Percentiles rank a stretch among this genome's conserved stretches.
Conservation (phyloP, 768 basidiomycete genomes). For the Termitomyces sp. region DNA sequence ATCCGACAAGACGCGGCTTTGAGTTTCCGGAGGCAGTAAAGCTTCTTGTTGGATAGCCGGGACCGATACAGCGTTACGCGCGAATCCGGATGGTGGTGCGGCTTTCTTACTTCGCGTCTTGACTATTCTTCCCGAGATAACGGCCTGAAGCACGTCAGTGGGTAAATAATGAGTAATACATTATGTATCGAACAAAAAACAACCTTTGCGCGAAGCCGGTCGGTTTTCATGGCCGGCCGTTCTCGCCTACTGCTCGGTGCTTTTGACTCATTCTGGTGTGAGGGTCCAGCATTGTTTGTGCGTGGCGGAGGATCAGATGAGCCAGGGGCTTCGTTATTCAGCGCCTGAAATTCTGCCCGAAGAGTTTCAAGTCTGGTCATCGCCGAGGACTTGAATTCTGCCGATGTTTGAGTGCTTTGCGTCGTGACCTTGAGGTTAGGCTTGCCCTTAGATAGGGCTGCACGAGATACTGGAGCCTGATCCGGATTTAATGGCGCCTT, state of each 20-base stretch:
- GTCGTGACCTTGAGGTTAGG: constrained; percentile 15
- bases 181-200: constrained; percentile 3
- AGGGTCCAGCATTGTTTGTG: not conserved
- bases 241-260: not conserved
- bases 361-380: constrained; percentile 11
- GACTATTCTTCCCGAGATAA: constrained; percentile 25
- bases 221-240: constrained; percentile 4
- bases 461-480: not conserved
- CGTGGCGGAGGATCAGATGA: not conserved
- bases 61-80: constrained; percentile 8
- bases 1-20: constrained; percentile 1
- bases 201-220: constrained; percentile 10
- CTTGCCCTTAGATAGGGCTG: not conserved
- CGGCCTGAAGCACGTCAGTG: constrained; percentile 10
- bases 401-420: constrained; percentile 9
- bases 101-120: constrained; percentile 18
- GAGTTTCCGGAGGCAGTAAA: not conserved
- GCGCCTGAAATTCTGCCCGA: constrained; percentile 24
- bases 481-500: constrained; percentile 2
- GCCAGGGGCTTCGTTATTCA: constrained; percentile 16
- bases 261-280: not conserved
- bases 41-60: constrained; percentile 6
- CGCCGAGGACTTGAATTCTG: constrained; percentile 16
- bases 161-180: constrained; percentile 5
- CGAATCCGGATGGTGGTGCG: constrained; percentile 4